phyloP scores from a whole-genome alignment of 75 land plant genomes.

The Sequoiadendron giganteum region DNA sequence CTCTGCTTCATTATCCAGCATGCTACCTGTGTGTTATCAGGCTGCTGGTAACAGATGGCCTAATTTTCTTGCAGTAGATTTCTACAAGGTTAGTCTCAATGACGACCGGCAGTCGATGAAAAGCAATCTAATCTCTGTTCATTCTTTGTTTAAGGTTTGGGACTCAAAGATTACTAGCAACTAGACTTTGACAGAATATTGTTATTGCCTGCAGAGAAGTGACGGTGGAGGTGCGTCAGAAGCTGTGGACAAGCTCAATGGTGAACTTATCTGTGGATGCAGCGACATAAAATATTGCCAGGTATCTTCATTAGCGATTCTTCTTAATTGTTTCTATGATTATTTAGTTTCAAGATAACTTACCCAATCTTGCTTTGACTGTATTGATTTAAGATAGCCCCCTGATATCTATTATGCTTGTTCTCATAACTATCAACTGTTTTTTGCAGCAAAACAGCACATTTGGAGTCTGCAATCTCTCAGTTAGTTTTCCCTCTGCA shows the following conservation, averaged over 20 bases:
- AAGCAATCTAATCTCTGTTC: background rate
- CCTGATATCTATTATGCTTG: background rate
- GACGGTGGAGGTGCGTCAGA: slow-evolving; percentile 44
- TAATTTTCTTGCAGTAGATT: slow-evolving; percentile 75
- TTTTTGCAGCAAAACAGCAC: slow-evolving; percentile 9
- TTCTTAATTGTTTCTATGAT: background rate
- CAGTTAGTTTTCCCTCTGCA: background rate
- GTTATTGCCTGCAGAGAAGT: slow-evolving; percentile 35
- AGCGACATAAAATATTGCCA: slow-evolving; percentile 19
- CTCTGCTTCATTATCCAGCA: slow-evolving; percentile 43
- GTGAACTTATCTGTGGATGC: slow-evolving; percentile 31
- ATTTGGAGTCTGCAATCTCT: slow-evolving; percentile 1
- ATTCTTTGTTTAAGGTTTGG: background rate
- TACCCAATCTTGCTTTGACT: background rate
- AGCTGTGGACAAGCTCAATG: slow-evolving; percentile 41
- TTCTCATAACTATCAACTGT: background rate
- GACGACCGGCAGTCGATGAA: background rate
- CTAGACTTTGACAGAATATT: background rate
- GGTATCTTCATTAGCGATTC: slow-evolving; percentile 4
- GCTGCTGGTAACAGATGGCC: slow-evolving; percentile 57
- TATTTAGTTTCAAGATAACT: background rate
- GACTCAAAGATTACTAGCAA: background rate
- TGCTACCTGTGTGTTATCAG: slow-evolving; percentile 45
- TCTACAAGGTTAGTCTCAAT: slow-evolving; percentile 52
- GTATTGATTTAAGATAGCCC: background rate